Evolutionary conservation across 2,329 filamentous ascomycete species (phyloP), one percentile per base, ranked within the genome.

Genomic region (Myriangium duriaei): DNA sequence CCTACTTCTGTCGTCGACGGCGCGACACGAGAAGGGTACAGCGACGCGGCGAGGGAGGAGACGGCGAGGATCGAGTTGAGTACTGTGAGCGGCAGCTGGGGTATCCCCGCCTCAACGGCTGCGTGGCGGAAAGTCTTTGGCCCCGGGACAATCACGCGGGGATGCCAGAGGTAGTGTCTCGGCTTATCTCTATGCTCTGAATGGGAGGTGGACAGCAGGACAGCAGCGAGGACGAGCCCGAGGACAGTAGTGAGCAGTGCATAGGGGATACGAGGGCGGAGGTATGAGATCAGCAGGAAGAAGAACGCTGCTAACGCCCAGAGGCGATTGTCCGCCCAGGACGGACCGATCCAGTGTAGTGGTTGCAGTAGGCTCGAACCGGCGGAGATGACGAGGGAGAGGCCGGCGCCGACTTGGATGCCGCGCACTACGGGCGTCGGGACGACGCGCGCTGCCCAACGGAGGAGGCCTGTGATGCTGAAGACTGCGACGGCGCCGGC

Each of bases 41-140:
- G 68, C 51, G 93, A 84, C 1, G 71, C 64, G 0, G 84, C 76
- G 1, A 96, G 69, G 16, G 86, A 81, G 14, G 77, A 77, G 14
- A 88, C 87, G 1, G 88, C 91, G 43, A 96, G 77, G 48, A 96
- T 74, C 4, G 86, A 94, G 64, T 96, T 96, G 39, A 96, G 72
- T 0, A 85, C 84, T 0, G 88, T 96, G 9, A 96, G 72, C 1
- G 88, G 88, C 11, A 96, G 70, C 58, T 96, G 88, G 1, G 84
- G 85, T 6, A 95, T 64, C 10, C 80, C 84, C 4, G 74, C 84
- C 64, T 76, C 69, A 3, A 79, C 55, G 1, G 71, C 69, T 2
- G 75, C 75, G 10, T 59, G 46, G 54, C 58, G 66, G 68, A 79
- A 53, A 58, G 64, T 45, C 34, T 49, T 9, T 40, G 54, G 29